Percentiles rank a stretch among this genome's conserved stretches.
Conservation (phyloP, 805 yeast genomes). For the Teunomyces barrocoloradensis region DNA sequence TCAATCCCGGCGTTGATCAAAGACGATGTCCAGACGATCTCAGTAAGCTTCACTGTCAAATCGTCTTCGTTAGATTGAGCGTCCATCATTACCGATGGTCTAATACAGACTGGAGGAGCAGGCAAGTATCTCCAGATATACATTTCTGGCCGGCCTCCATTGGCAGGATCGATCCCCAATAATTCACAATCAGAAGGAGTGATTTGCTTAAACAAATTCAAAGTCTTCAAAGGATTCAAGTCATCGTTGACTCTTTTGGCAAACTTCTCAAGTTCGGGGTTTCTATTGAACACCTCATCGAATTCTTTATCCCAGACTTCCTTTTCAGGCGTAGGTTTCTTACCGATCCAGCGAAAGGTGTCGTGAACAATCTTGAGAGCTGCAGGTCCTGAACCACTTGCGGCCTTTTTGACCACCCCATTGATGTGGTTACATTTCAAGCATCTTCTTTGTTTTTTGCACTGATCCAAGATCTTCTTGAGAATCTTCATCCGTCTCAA, state of each 20-base stretch:
- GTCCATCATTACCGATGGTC: conserved; percentile 95
- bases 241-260: conserved; percentile 88
- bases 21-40: conserved; percentile 95
- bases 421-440: conserved; percentile 81
- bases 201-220: conserved; percentile 83
- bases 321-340: conserved; percentile 82
- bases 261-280: conserved; percentile 87
- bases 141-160: conserved; percentile 92
- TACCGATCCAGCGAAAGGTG: conserved; percentile 93
- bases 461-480: conserved; percentile 82
- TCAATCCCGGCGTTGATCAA: conserved; percentile 92
- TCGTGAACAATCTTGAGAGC: conserved; percentile 94
- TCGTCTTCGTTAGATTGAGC: conserved; percentile 96
- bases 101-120: conserved; percentile 97
- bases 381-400: conserved; percentile 87
- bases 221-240: conserved; percentile 85
- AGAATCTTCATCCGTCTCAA: conserved; percentile 86
- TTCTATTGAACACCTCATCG: conserved; percentile 64
- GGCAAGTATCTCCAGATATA: conserved; percentile 97
- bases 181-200: conserved; percentile 87
- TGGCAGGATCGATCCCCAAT: conserved; percentile 82
- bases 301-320: conserved; percentile 85
- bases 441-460: conserved; percentile 93
- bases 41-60: conserved; percentile 91
- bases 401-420: conserved; percentile 97